Base-by-base conservation (phyloP, 495 filamentous ascomycete species). In the Tuber calosporum region DNA sequence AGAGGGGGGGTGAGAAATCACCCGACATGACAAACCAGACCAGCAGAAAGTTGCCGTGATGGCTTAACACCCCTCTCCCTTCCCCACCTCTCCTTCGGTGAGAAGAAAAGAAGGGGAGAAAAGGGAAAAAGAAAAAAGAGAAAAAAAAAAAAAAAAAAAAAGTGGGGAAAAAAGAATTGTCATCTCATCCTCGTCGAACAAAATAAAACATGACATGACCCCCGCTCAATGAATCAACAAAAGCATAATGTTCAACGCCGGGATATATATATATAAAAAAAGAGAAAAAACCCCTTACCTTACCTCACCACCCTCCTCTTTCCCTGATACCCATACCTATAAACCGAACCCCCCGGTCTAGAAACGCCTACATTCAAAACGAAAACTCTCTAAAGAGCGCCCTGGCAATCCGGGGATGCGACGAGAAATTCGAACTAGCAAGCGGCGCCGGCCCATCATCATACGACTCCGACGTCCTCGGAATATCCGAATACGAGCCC, bases 351-450 rank as follows among this genome's bases (percentile, higher is more conserved):
- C 43, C 45, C 45, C 0, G 22, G 2, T n/a, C 45, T 1, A 45
- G 19, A 58, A 37, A 36, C 43, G 26, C 36, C 41, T 22, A n/a
- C 36, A 34, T 37, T 76, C 66, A 79, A 58, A 80, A 80, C 8
- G 79, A 80, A 73, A 80, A 80, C 43, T 77, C 79, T 17, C 74
- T 53, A 42, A 80, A 80, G 0, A 80, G 41, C 34, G 77, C 73
- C 30, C 78, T 77, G 20, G 53, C 75, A 30, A 70, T 74, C 0
- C 69, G 19, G 0, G 74, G 69, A 26, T 80, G 77, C 5, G 39
- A 41, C n/a, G 77, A n/a, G 26, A 69, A 71, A 42, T 68, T 69
- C 36, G 38, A 20, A 5, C 26, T 58, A 37, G 72, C 53, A 34
- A 66, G n/a, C 9, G 58, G 67, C 20, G 67, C 67, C 26, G n/a